Conservation (phyloP, 2,329 filamentous ascomycete species). For the Alternaria longipes region DNA sequence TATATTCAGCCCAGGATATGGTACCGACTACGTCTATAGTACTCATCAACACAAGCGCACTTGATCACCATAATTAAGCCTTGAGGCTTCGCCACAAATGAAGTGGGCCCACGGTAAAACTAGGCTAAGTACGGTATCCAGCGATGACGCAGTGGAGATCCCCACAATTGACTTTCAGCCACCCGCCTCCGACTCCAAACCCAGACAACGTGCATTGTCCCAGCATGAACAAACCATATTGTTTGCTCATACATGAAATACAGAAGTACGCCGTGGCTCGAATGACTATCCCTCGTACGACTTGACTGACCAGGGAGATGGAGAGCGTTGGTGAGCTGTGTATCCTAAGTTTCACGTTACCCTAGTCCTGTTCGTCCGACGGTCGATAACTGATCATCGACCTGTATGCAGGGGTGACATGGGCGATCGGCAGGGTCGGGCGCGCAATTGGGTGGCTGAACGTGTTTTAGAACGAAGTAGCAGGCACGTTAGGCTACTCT, state of each 20-base stretch:
- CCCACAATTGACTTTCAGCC: background rate
- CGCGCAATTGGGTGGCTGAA: constrained; percentile 23
- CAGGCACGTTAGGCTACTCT: background rate
- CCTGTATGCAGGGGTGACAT: constrained; percentile 14
- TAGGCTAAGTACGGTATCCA: background rate
- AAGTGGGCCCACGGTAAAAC: constrained; percentile 1
- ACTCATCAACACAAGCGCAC: background rate
- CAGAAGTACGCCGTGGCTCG: background rate
- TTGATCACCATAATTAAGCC: background rate
- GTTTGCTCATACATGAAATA: background rate
- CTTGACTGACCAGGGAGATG: background rate
- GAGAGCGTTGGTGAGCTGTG: too few relatives aligned
- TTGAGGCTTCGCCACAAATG: background rate
- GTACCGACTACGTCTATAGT: background rate
- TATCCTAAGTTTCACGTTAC: background rate
- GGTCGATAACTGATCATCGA: background rate
- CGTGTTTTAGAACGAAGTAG: background rate
- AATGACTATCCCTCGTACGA: background rate
- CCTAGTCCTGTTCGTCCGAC: background rate
- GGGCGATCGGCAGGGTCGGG: constrained; percentile 22
- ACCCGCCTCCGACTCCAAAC: background rate
- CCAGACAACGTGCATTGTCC: background rate
- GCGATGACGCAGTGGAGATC: constrained; percentile 5
- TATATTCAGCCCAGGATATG: too few relatives aligned
- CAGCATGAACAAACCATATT: background rate